Evolutionary conservation across 805 yeast species (phyloP).

Genomic region (Nakazawaea pomicola): DNA sequence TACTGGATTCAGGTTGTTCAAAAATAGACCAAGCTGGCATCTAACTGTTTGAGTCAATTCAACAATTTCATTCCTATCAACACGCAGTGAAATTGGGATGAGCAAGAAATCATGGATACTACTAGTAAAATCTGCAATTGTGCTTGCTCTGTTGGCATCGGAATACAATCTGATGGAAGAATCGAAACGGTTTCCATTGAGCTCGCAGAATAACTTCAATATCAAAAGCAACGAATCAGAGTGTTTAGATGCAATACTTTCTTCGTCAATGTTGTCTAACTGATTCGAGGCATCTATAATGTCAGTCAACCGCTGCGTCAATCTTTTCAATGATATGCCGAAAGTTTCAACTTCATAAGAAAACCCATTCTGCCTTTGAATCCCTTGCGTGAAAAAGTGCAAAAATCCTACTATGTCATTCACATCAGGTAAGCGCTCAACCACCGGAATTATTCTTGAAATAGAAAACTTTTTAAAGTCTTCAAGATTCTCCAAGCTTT

Average conservation of each 20-base stretch:
- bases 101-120: constrained; percentile 2
- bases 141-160: constrained; percentile 21
- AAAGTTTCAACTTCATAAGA: constrained; percentile 28
- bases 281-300: constrained; percentile 57
- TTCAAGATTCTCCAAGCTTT: background rate
- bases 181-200: constrained; percentile 23
- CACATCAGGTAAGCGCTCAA: constrained; percentile 24
- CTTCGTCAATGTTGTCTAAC: constrained; percentile 24
- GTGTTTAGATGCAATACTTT: constrained; percentile 21
- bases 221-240: constrained; percentile 31
- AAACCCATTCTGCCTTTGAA: constrained; percentile 15
- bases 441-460: constrained; percentile 21
- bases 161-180: constrained; percentile 26
- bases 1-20: constrained; percentile 4
- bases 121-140: constrained; percentile 12
- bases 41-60: background rate
- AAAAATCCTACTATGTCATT: constrained; percentile 25
- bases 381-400: constrained; percentile 16
- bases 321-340: constrained; percentile 51
- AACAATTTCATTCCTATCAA: constrained; percentile 1
- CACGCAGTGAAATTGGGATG: constrained; percentile 4
- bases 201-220: constrained; percentile 26
- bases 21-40: constrained; percentile 3
- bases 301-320: constrained; percentile 67
- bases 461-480: constrained; percentile 17